phyloP scores from a whole-genome alignment of 1,284 basidiomycete species.

The Serendipita sp. region DNA sequence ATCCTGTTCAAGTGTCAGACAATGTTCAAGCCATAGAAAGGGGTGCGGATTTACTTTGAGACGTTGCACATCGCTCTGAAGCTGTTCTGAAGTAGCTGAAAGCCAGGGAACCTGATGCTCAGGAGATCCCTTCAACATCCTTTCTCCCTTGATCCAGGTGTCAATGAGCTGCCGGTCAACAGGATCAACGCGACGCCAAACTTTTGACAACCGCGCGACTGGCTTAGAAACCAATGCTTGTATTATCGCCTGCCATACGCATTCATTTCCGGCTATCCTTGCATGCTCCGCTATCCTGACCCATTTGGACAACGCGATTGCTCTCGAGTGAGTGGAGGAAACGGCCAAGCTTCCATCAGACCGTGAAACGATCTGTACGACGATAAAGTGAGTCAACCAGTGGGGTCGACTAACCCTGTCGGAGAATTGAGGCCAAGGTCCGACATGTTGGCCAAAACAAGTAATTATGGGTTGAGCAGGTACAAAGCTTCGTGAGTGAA shows the following conservation, averaged over 20 bases:
- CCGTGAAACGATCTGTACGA: constrained; percentile 46
- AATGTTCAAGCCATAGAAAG: constrained; percentile 29
- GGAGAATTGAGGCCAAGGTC: constrained; percentile 29
- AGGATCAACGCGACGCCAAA: constrained; percentile 56
- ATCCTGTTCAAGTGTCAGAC: background rate
- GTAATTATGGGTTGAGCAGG: constrained; percentile 6
- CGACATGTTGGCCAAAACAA: background rate
- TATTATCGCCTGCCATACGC: constrained; percentile 57
- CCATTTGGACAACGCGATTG: constrained; percentile 59
- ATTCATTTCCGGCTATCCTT: constrained; percentile 52
- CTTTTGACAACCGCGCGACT: constrained; percentile 58
- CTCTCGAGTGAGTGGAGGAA: constrained; percentile 40
- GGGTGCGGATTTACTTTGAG: constrained; percentile 15
- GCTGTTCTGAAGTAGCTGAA: constrained; percentile 30
- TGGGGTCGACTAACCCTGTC: constrained; percentile 58
- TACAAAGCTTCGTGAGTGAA: constrained; percentile 6
- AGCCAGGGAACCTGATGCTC: constrained; percentile 20
- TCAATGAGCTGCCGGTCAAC: constrained; percentile 43
- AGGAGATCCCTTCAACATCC: constrained; percentile 29
- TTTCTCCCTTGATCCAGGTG: constrained; percentile 42
- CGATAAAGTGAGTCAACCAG: constrained; percentile 59
- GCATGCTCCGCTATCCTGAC: constrained; percentile 54
- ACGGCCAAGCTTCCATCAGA: constrained; percentile 29
- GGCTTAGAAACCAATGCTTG: constrained; percentile 55
- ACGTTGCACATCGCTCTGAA: constrained; percentile 25